phyloP scores from a whole-genome alignment of 495 filamentous ascomycete genomes.

The Talaromyces wortmannii region DNA sequence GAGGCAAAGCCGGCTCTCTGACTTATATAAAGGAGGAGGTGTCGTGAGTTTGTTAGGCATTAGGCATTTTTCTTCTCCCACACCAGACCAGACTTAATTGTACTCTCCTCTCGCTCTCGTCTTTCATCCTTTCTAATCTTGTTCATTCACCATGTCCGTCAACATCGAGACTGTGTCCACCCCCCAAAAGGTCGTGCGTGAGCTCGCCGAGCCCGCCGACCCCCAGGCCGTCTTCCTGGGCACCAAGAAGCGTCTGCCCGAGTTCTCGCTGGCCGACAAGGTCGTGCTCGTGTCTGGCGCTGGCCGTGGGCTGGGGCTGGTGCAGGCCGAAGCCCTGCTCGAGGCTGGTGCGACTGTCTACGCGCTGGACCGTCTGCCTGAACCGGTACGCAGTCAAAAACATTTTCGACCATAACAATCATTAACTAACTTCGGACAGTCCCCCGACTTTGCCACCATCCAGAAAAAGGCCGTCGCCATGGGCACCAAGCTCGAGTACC shows the following conservation, averaged over 20 bases:
- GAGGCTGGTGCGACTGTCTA: conserved; percentile 67
- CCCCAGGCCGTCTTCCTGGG: conserved; percentile 19
- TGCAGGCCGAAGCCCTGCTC: conserved; percentile 71
- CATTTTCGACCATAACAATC: too few relatives aligned
- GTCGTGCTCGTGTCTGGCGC: conserved; percentile 75
- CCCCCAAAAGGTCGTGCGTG: conserved; percentile 1
- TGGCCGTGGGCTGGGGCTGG: conserved; percentile 71
- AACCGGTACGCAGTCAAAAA: conserved; percentile 33
- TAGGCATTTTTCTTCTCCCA: background rate
- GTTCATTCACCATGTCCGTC: conserved; percentile 7
- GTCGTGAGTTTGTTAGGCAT: background rate
- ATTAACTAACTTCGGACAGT: conserved; percentile 32
- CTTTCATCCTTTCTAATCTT: background rate
- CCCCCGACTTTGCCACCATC: conserved; percentile 53
- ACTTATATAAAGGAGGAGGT: background rate
- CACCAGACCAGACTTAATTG: background rate
- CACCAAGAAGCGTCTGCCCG: conserved; percentile 49
- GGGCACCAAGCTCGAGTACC: conserved; percentile 66
- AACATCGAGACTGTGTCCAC: conserved; percentile 7
- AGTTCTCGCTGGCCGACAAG: conserved; percentile 73
- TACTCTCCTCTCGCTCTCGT: background rate
- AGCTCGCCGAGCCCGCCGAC: background rate
- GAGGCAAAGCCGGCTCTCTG: too few relatives aligned
- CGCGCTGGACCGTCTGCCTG: conserved; percentile 37
- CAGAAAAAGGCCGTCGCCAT: conserved; percentile 57